Base-by-base conservation (phyloP, 768 basidiomycete genomes). In the Ephemerocybe angulata region DNA sequence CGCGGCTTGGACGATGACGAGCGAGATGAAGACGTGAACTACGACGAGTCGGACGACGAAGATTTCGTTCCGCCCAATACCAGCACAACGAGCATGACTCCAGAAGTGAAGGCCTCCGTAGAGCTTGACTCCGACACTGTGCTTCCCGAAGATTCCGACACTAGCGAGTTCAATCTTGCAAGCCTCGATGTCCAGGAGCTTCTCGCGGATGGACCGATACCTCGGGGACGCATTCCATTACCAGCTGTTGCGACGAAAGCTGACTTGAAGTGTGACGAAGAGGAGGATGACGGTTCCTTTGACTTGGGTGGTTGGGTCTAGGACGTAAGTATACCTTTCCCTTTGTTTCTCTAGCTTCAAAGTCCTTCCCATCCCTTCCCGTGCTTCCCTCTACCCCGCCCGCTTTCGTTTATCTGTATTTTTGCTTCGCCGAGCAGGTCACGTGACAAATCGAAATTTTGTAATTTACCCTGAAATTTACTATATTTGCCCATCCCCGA, bases 31-130 rank as follows among this genome's bases (percentile, higher is more conserved):
- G 40, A 57, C n/a, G 24, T 40, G 19, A 57, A 61, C 55, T 59
- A 62, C 28, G 60, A 65, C n/a, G 60, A 65, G 41, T 62, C 55
- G 4, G 58, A 65, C 2, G 58, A 61, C 17, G 58, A 62, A 25
- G 53, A 59, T 1, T 53, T 54, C 21, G 28, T 52, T 11, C 50
- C 53, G 17, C 46, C 54, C 27, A 41, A 31, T 15, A 15, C 19
- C 13, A 46, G 41, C 41, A 22, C 7, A 19, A 53, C n/a, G 51
- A 13, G 15, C 43, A 41, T 21, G 28, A 27, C n/a, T 10, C 43
- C 38, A 15, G 21, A 42, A 15, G 28, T 46, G 10, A 13, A 21
- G 12, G 38, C 52, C 3, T 37, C 19, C 19, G 31, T 4, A 29
- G 17, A 48, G 27, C 11, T 15, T 22, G 46, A 24, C 10, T 11